Percentiles rank a stretch among this genome's conserved stretches.
Conservation (phyloP, 2,329 filamentous ascomycete species). For the Colletotrichum tabaci region DNA sequence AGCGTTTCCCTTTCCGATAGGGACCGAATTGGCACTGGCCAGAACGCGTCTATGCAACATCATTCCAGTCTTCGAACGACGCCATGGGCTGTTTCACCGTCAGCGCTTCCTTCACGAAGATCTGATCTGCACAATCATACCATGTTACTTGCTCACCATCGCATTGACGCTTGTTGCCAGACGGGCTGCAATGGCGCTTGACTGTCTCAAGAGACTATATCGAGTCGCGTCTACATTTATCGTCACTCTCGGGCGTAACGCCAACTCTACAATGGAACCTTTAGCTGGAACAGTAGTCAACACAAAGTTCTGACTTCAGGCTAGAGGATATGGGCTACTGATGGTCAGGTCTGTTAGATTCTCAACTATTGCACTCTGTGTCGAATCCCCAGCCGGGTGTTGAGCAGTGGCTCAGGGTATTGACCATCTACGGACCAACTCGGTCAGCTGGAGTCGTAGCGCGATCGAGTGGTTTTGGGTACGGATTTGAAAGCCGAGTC, state of each 20-base stretch:
- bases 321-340: background rate
- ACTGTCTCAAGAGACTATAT: slow-evolving; percentile 8
- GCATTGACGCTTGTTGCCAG: slow-evolving; percentile 1
- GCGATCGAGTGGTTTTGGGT: background rate
- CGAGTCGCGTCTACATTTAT: background rate
- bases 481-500: background rate
- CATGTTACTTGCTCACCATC: slow-evolving; percentile 1
- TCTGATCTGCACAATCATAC: slow-evolving; percentile 5
- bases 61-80: background rate
- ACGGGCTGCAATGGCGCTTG: slow-evolving; percentile 16
- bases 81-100: background rate
- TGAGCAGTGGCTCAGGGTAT: background rate
- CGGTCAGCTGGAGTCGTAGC: background rate
- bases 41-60: background rate
- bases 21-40: background rate
- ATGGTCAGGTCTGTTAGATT: background rate
- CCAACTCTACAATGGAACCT: slow-evolving; percentile 1
- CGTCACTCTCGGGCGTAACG: slow-evolving; percentile 14
- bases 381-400: background rate
- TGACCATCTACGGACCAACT: background rate
- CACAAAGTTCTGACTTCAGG: background rate
- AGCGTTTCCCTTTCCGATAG: background rate
- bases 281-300: background rate
- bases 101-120: background rate
- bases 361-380: background rate